Conservation (phyloP, 768 basidiomycete genomes). For the Hericium alpestre region DNA sequence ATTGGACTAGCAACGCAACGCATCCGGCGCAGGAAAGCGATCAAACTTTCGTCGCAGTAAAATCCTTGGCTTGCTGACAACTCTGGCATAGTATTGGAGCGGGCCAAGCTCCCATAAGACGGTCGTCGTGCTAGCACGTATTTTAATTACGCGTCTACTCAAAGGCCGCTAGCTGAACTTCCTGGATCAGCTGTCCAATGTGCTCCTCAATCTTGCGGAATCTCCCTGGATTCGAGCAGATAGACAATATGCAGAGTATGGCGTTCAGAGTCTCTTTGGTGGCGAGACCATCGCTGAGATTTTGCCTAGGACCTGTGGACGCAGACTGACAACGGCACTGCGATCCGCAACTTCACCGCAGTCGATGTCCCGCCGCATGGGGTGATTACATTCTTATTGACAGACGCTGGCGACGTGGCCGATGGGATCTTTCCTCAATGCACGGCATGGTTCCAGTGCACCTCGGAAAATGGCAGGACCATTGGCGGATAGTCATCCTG, state of each 20-base stretch:
- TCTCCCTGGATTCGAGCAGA: slow-evolving; percentile 15
- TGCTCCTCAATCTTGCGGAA: slow-evolving; percentile 16
- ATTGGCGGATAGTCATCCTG: too few relatives aligned
- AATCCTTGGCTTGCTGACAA: too few relatives aligned
- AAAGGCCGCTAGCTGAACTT: slow-evolving; percentile 9
- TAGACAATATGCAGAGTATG: slow-evolving; percentile 7
- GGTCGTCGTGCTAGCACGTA: slow-evolving; percentile 45
- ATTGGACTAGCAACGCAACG: slow-evolving; percentile 29
- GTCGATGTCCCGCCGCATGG: slow-evolving; percentile 12
- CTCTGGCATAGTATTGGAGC: slow-evolving; percentile 53
- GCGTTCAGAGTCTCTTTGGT: too few relatives aligned
- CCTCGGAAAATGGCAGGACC: slow-evolving; percentile 10
- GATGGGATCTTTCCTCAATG: slow-evolving; percentile 10
- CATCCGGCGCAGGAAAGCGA: slow-evolving; percentile 25
- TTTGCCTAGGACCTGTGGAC: slow-evolving; percentile 11
- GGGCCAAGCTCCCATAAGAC: slow-evolving; percentile 55
- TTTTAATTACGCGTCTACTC: too few relatives aligned
- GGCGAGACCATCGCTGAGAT: too few relatives aligned
- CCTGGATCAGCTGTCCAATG: slow-evolving; percentile 6
- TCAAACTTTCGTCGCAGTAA: too few relatives aligned
- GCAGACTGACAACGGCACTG: slow-evolving; percentile 15
- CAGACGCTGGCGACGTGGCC: slow-evolving; percentile 14
- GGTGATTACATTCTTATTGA: slow-evolving; percentile 13
- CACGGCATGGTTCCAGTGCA: slow-evolving; percentile 9
- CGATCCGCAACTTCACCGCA: slow-evolving; percentile 12